phyloP scores from a whole-genome alignment of 2,329 filamentous ascomycete genomes.

The Allantophomopsis cytisporea region DNA sequence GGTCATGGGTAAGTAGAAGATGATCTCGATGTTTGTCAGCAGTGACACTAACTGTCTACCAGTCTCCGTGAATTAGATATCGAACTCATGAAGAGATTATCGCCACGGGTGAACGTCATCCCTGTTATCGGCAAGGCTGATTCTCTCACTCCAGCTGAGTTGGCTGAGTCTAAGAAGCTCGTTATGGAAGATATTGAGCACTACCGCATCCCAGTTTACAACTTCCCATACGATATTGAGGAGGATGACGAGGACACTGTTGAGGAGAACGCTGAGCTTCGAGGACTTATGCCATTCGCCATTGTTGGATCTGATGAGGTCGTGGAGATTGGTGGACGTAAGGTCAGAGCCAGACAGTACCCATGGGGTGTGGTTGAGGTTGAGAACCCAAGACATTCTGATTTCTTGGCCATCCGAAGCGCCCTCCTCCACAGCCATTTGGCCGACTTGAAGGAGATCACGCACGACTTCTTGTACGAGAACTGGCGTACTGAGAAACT shows the following conservation, averaged over 20 bases:
- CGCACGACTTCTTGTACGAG: slow-evolving; percentile 98
- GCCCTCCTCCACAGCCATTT: slow-evolving; percentile 95
- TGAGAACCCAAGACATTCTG: slow-evolving; percentile 96
- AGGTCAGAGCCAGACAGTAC: slow-evolving; percentile 91
- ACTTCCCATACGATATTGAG: slow-evolving; percentile 99
- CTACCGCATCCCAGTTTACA: slow-evolving; percentile 98
- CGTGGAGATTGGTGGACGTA: slow-evolving; percentile 84
- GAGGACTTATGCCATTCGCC: slow-evolving; percentile 96
- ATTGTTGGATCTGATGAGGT: slow-evolving; percentile 96
- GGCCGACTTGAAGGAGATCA: slow-evolving; percentile 98
- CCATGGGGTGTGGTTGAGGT: slow-evolving; percentile 99
- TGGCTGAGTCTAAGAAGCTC: slow-evolving; percentile 98
- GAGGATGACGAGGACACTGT: slow-evolving; percentile 99
- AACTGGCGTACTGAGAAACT: slow-evolving; percentile 99
- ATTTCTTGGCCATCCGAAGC: slow-evolving; percentile 94
- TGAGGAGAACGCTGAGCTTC: slow-evolving; percentile 95
- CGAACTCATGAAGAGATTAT: slow-evolving; percentile 98
- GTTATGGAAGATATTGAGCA: slow-evolving; percentile 99
- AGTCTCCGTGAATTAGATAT: slow-evolving; percentile 98
- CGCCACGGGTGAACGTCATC: slow-evolving; percentile 96
- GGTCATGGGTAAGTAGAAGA: slow-evolving; percentile 65
- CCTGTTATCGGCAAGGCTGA: slow-evolving; percentile 98
- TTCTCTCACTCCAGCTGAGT: slow-evolving; percentile 87
- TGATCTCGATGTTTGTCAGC: background rate
- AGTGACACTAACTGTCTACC: slow-evolving; percentile 6